phyloP scores from a whole-genome alignment of 108 stramenopile species.

The Aurantiochytrium sp. region DNA sequence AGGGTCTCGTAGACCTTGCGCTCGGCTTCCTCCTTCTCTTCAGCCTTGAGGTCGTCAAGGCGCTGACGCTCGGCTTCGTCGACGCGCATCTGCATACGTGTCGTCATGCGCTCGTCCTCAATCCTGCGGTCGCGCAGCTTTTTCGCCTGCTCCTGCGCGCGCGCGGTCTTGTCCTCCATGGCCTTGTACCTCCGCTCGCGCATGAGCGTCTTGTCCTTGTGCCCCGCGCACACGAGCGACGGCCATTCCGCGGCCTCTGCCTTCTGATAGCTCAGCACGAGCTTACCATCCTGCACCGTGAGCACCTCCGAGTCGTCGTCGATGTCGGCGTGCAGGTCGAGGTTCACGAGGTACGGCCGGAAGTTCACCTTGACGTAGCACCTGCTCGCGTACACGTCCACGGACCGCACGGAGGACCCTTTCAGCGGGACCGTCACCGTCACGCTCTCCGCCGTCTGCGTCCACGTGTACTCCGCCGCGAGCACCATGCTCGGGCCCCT shows the following conservation, averaged over 20 bases:
- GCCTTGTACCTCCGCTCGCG: slow-evolving; percentile 38
- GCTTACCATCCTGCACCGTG: slow-evolving; percentile 43
- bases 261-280: slow-evolving; percentile 42
- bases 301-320: slow-evolving; percentile 35
- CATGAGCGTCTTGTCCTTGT: slow-evolving; percentile 30
- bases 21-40: slow-evolving; percentile 53
- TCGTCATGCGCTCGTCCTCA: slow-evolving; percentile 42
- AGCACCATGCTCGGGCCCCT: slow-evolving; percentile 26
- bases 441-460: not conserved
- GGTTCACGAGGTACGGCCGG: slow-evolving; percentile 49
- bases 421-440: slow-evolving; percentile 32
- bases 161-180: slow-evolving; percentile 41
- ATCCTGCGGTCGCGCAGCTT: slow-evolving; percentile 23
- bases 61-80: slow-evolving; percentile 49
- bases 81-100: slow-evolving; percentile 52
- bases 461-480: slow-evolving; percentile 29
- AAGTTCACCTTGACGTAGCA: slow-evolving; percentile 53
- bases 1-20: slow-evolving; percentile 35
- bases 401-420: slow-evolving; percentile 9
- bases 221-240: slow-evolving; percentile 31
- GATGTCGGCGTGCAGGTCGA: slow-evolving; percentile 49
- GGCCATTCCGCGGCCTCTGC: slow-evolving; percentile 27
- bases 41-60: slow-evolving; percentile 52
- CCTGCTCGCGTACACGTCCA: slow-evolving; percentile 45
- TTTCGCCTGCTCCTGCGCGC: slow-evolving; percentile 33